Percentiles rank a stretch among this genome's conserved stretches.
phyloP scores from a whole-genome alignment of 1,284 basidiomycete genomes.

The Puccinia horiana region DNA sequence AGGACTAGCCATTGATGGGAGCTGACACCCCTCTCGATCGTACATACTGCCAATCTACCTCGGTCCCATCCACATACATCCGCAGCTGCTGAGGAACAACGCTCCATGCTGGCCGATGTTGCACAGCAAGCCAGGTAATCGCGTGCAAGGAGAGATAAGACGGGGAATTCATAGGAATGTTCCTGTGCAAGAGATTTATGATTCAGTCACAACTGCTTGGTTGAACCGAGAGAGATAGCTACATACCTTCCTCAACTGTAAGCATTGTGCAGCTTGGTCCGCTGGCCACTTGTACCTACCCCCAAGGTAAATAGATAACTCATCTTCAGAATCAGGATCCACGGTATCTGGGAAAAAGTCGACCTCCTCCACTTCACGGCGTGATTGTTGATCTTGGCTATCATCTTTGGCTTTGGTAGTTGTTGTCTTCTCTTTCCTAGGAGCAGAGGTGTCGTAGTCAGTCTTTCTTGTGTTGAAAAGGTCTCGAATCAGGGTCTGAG shows the following conservation, averaged over 20 bases:
- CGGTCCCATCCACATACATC: conserved; percentile 6
- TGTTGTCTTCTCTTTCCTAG: too few species aligned
- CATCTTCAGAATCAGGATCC: not conserved
- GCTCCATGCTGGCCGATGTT: not conserved
- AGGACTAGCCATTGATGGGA: too few species aligned
- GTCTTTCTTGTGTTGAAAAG: too few species aligned
- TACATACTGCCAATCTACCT: not conserved
- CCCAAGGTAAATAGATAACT: not conserved
- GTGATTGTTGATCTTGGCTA: not conserved
- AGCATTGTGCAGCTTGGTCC: not conserved
- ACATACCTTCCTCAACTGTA: not conserved
- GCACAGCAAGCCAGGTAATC: conserved; percentile 6
- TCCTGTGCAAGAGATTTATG: not conserved
- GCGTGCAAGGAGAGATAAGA: not conserved
- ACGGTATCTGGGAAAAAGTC: conserved; percentile 11
- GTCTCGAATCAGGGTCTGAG: too few species aligned
- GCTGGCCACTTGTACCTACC: not conserved
- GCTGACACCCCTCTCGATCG: conserved; percentile 3
- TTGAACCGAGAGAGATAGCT: not conserved
- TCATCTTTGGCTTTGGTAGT: too few species aligned
- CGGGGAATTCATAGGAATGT: not conserved
- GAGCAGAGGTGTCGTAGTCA: too few species aligned
- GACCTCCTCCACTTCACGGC: not conserved
- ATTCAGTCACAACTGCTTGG: not conserved
- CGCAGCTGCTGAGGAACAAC: conserved; percentile 12